A percentile compares a stretch with the other conserved stretches of the same genome.
Conservation (phyloP, 257 asterid genomes). For the Parsonsia alboflavescens region DNA sequence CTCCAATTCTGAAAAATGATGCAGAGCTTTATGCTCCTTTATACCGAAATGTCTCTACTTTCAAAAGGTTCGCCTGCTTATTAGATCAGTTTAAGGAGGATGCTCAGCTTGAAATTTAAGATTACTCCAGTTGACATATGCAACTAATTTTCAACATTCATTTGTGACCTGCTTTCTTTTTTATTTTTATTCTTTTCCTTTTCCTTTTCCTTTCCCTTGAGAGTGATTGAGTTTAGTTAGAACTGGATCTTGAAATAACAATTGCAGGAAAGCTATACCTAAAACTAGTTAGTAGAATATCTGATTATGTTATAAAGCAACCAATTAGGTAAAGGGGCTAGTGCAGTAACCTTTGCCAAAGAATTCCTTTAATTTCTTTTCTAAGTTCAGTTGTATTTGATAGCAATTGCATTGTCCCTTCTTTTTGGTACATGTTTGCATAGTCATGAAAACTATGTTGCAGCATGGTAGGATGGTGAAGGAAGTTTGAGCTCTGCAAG, state of each 20-base stretch:
- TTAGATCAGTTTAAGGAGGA: background rate
- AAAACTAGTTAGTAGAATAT: background rate
- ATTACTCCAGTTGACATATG: background rate
- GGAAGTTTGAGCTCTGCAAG: background rate
- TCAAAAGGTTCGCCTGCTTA: slow-evolving; percentile 53
- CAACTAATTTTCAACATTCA: background rate
- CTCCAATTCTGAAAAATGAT: slow-evolving; percentile 48
- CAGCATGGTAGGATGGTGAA: background rate
- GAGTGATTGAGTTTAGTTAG: background rate
- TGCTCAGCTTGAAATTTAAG: background rate
- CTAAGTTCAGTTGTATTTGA: background rate
- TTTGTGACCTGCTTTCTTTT: background rate
- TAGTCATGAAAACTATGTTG: background rate
- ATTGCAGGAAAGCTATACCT: background rate
- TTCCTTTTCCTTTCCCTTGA: background rate
- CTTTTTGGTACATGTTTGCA: background rate
- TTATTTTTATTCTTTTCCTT: too few species aligned
- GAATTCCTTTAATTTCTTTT: background rate
- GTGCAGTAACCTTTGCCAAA: background rate
- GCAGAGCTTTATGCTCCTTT: slow-evolving; percentile 59
- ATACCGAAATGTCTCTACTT: slow-evolving; percentile 68
- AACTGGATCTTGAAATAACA: background rate
- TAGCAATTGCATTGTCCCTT: background rate
- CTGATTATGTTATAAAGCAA: background rate
- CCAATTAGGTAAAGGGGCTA: background rate